Conservation (phyloP, 1,284 basidiomycete genomes). For the Puccinia horiana region DNA sequence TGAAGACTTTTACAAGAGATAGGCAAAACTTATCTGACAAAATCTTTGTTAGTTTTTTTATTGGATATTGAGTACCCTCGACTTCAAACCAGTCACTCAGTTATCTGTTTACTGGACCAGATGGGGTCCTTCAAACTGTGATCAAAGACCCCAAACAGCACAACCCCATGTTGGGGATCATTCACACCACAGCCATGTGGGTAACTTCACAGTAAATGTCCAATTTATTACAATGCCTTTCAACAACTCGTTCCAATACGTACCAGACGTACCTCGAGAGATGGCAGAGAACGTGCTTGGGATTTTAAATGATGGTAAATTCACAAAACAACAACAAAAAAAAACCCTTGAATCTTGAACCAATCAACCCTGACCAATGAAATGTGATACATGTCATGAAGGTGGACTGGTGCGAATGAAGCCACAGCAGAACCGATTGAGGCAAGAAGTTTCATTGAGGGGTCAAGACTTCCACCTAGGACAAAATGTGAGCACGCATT, state of each 20-base stretch:
- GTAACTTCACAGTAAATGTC: slow-evolving; percentile 55
- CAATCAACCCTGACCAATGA: neutral
- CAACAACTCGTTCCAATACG: slow-evolving; percentile 65
- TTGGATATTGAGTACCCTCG: slow-evolving; percentile 29
- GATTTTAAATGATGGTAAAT: slow-evolving; percentile 53
- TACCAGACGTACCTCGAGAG: slow-evolving; percentile 50
- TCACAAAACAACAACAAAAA: neutral
- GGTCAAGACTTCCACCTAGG: slow-evolving; percentile 36
- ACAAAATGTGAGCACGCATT: slow-evolving; percentile 31
- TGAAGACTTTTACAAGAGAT: neutral
- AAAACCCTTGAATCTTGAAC: too few relatives aligned
- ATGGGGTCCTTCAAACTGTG: slow-evolving; percentile 51
- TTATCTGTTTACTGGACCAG: slow-evolving; percentile 51
- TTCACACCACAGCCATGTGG: slow-evolving; percentile 56
- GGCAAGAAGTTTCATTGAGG: neutral
- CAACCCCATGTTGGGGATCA: slow-evolving; percentile 49
- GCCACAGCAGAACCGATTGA: neutral
- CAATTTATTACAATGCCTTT: slow-evolving; percentile 65
- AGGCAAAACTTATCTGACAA: neutral
- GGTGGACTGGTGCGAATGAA: slow-evolving; percentile 17
- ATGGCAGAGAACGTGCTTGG: slow-evolving; percentile 51
- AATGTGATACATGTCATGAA: neutral
- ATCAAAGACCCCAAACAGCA: slow-evolving; percentile 49
- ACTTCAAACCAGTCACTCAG: slow-evolving; percentile 51
- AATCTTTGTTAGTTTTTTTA: slow-evolving; percentile 39